Evolutionary conservation across 768 basidiomycete genomes (phyloP).

Genomic region (Calvatia gigantea): DNA sequence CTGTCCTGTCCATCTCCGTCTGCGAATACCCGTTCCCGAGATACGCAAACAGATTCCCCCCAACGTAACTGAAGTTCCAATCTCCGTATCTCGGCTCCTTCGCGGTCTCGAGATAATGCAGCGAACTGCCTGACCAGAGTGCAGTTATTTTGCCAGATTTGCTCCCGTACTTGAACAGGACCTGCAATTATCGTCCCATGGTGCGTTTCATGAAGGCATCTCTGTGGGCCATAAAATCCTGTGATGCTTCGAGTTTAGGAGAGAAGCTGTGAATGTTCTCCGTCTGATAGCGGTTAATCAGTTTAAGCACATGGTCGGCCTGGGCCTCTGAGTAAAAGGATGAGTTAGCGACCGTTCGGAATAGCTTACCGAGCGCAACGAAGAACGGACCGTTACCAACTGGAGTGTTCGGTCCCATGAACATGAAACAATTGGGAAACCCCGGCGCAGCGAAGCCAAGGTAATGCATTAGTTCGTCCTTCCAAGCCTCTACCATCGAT

Average conservation of each 20-base stretch:
- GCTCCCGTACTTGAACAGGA: conserved; percentile 30
- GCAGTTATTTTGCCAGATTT: conserved; percentile 26
- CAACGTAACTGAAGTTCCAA: conserved; percentile 30
- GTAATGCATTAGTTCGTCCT: conserved; percentile 26
- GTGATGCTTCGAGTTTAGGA: conserved; percentile 30
- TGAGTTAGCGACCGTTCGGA: background rate
- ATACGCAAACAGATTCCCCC: conserved; percentile 29
- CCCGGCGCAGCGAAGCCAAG: conserved; percentile 28
- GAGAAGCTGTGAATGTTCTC: conserved; percentile 33
- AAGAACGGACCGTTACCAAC: conserved; percentile 32
- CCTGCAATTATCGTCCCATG: conserved; percentile 27
- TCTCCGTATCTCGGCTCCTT: conserved; percentile 30
- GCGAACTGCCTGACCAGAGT: conserved; percentile 32
- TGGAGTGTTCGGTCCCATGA: conserved; percentile 31
- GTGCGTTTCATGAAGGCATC: conserved; percentile 31
- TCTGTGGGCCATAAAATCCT: conserved; percentile 29
- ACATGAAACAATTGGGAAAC: conserved; percentile 32
- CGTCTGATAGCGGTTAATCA: conserved; percentile 31
- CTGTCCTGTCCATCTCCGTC: conserved; percentile 26
- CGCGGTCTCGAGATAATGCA: conserved; percentile 32
- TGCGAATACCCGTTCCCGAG: conserved; percentile 33
- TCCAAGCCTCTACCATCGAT: conserved; percentile 29
- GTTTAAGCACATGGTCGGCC: conserved; percentile 29
- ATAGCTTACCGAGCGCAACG: conserved; percentile 23
- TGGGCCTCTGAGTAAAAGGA: conserved; percentile 25